Evolutionary conservation across 1,284 basidiomycete genomes (phyloP), one percentile per base, ranked within the genome.

Genomic region (Neotropicomus parvogracilis): DNA sequence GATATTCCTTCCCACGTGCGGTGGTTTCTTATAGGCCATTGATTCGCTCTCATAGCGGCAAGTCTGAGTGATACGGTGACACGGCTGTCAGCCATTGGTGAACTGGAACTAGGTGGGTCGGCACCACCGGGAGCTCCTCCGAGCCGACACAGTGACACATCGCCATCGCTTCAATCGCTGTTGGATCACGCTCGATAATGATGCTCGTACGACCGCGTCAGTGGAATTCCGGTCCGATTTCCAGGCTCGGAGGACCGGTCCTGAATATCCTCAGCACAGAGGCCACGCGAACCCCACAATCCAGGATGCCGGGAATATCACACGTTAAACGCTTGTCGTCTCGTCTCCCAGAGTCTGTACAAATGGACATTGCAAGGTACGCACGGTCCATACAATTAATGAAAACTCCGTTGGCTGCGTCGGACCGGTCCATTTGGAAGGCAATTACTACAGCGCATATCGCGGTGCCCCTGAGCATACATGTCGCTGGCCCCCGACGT

Each of bases 241-340:
- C 39, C 24, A 8, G 8, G 24, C 17, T 40, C 44, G 58, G 49
- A 39, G 26, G 31, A n/a, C 38, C 54, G 60, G 60, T 44, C 59
- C 56, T 37, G 43, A n/a, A n/a, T 13, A n/a, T 19, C 19, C 21
- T 35, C 24, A 42, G 31, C 43, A 27, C 6, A 37, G 14, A 24
- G 13, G 24, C 28, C 43, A 38, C 45, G 35, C 16, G 35, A 49
- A 42, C 53, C 54, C 43, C 49, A 32, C 54, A 40, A 35, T 58
- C 28, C 31, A 44, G 40, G 40, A 29, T 36, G 31, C 45, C 21
- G 29, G 27, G 14, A 38, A 40, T 21, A 17, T 4, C 21, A 16
- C 13, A 13, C 27, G 29, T 11, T 17, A 20, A 39, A 43, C 37
- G 24, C 24, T 24, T 24, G 24, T 24, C 24, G 24, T 8, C 40